These are phyloP conservation scores for Pinus albicaulis DNA, from an alignment of 75 land plant species.

Conservation along the genomic window DNA sequence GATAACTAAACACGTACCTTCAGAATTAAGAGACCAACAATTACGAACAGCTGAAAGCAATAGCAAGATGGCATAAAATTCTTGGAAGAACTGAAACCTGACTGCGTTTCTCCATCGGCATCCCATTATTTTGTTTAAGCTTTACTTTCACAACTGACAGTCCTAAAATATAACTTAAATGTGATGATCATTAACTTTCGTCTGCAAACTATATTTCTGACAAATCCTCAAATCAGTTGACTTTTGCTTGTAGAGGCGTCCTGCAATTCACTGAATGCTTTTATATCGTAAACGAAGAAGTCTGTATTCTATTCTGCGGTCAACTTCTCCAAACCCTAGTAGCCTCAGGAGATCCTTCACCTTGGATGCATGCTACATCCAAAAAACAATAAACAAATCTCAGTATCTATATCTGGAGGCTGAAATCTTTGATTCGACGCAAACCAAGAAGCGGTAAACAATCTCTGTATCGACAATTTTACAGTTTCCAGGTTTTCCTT, in stretches of 20 bases:
- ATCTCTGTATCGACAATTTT: no score
- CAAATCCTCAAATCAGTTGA: neutral
- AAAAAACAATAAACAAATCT: neutral
- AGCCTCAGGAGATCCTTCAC: neutral
- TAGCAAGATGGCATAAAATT: neutral
- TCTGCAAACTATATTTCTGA: neutral
- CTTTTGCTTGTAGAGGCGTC: neutral
- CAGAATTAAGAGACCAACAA: conserved; percentile 23
- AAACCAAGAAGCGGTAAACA: no score
- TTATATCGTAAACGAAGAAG: neutral
- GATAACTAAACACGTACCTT: conserved; percentile 12
- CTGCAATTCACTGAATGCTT: neutral
- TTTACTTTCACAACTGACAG: neutral
- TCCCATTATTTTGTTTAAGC: conserved; percentile 1
- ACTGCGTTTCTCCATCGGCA: conserved; percentile 12
- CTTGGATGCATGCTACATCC: neutral
- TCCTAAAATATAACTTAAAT: no score
- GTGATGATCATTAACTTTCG: neutral
- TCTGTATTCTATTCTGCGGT: neutral
- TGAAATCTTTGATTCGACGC: neutral
- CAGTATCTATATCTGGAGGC: neutral
- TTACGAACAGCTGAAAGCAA: neutral
- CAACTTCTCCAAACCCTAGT: neutral
- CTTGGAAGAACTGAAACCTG: conserved; percentile 9
- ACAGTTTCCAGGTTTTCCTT: neutral